Evolutionary conservation across 106 monocot species (phyloP), one percentile per base, ranked within the genome.

Genomic region (Chionographis japonica): DNA sequence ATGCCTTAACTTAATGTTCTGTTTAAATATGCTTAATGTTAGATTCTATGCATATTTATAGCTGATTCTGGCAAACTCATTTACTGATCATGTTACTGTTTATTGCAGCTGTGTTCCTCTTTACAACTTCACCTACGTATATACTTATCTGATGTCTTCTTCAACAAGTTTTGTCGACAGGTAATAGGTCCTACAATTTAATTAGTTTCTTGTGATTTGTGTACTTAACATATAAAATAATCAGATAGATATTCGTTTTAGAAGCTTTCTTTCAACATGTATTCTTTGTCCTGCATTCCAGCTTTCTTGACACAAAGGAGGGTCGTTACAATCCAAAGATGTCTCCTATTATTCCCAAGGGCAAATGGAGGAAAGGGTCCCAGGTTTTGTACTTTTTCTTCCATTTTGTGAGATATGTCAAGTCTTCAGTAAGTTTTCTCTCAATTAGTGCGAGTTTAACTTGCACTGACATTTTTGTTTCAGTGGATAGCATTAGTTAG

Each of bases 361-460:
- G 77, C 43, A 92, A 79, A 76, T 97, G 97, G 97, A 86, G 92
- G 66, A 97, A 97, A 92, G 97, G 97, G 77, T 97, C 97, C 41
- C 97, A 97, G 92, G 97, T 97, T 50, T 50, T 53, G 18, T 15
- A 60, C 17, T 17, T 38, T 54, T 60, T 41, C 12, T 8, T 50
- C 43, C 11, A 35, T 56, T 73, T 72, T 56, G 36, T 46, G 41
- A 6, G 27, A 27, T 27, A 27, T 27, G 27, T 27, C 27, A 57
- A 20, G n/a, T 20, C 2, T 38, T 52, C 5, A n/a, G 4, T 63
- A 3, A 4, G 46, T 38, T 6, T 67, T 58, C 14, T 36, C 56
- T 39, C 40, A 12, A 17, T 53, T 35, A 16, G 10, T 60, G 59
- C 10, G 14, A 60, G 36, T 46, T 4, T 51, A 5, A 65, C 36